Evolutionary conservation across 352 stramenopile species (phyloP).

Genomic region (Thraustotheca clavata): DNA sequence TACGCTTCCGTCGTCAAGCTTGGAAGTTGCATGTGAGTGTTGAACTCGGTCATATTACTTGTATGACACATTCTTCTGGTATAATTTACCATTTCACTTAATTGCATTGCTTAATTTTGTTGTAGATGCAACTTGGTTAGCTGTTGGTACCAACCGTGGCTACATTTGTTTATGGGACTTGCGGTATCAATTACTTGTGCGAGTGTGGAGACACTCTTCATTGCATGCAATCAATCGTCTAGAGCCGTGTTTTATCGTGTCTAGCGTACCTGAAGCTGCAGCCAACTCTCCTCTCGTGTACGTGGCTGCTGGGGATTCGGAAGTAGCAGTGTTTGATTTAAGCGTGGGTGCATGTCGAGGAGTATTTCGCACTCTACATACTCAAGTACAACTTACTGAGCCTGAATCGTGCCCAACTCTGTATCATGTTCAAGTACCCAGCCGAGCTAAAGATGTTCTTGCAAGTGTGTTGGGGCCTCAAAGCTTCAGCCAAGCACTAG

Average conservation of each 20-base stretch:
- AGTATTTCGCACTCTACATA: slow-evolving; percentile 86
- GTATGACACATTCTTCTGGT: slow-evolving; percentile 84
- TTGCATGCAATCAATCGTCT: slow-evolving; percentile 85
- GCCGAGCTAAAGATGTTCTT: slow-evolving; percentile 56
- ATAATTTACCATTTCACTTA: neutral
- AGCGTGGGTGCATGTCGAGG: slow-evolving; percentile 86
- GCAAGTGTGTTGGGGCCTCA: slow-evolving; percentile 75
- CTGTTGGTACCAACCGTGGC: slow-evolving; percentile 89
- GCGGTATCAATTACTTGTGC: slow-evolving; percentile 91
- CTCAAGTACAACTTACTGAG: slow-evolving; percentile 48
- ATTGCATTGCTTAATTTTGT: neutral
- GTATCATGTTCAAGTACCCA: slow-evolving; percentile 63
- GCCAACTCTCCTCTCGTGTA: slow-evolving; percentile 88
- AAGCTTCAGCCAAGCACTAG: slow-evolving; percentile 67
- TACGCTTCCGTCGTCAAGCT: slow-evolving; percentile 85
- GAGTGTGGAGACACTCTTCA: slow-evolving; percentile 94
- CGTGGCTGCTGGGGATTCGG: slow-evolving; percentile 88
- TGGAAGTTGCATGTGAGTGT: slow-evolving; percentile 89
- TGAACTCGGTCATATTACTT: slow-evolving; percentile 94
- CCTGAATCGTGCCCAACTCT: slow-evolving; percentile 68
- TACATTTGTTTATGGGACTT: slow-evolving; percentile 96
- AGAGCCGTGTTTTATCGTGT: slow-evolving; percentile 51
- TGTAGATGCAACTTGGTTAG: slow-evolving; percentile 91
- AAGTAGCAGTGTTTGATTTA: slow-evolving; percentile 84
- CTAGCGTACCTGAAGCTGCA: slow-evolving; percentile 64